Conservation (phyloP, 441 rosid genomes). For the Gossypium gossypioides region DNA sequence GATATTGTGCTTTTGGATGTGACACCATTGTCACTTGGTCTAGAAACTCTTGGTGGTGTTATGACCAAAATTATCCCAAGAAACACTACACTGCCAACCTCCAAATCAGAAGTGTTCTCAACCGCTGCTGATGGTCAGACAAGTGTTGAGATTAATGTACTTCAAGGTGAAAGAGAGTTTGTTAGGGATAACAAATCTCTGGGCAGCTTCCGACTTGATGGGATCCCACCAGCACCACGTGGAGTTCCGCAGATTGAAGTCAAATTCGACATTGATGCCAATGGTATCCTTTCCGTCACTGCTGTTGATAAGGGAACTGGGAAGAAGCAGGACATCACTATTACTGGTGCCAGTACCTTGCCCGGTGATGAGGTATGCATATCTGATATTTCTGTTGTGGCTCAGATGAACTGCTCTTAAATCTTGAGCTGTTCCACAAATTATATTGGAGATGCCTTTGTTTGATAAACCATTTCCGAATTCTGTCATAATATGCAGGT, state of each 20-base stretch:
- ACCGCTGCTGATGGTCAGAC: constrained; percentile 96
- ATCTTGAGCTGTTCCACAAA: not conserved
- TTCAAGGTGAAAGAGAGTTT: constrained; percentile 92
- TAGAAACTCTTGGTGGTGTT: constrained; percentile 92
- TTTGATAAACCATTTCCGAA: not conserved
- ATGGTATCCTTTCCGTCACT: constrained; percentile 75
- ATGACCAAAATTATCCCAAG: constrained; percentile 86
- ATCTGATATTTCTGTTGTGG: not conserved
- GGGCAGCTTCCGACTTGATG: constrained; percentile 86
- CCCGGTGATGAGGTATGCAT: constrained; percentile 64
- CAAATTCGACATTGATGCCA: constrained; percentile 87
- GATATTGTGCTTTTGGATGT: constrained; percentile 85
- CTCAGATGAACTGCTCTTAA: not conserved
- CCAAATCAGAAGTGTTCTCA: constrained; percentile 88
- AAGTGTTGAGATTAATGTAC: constrained; percentile 86
- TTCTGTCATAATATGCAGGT: constrained; percentile 35
- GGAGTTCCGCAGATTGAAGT: constrained; percentile 94
- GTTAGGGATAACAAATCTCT: constrained; percentile 86
- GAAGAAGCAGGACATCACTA: constrained; percentile 92
- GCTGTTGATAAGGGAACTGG: constrained; percentile 87
- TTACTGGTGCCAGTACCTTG: constrained; percentile 91
- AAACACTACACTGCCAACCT: constrained; percentile 81
- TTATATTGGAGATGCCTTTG: not conserved
- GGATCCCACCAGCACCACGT: constrained; percentile 89
- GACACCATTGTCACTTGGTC: constrained; percentile 72